Base-by-base conservation (phyloP, 768 basidiomycete genomes). In the Hygrocybe punicea region DNA sequence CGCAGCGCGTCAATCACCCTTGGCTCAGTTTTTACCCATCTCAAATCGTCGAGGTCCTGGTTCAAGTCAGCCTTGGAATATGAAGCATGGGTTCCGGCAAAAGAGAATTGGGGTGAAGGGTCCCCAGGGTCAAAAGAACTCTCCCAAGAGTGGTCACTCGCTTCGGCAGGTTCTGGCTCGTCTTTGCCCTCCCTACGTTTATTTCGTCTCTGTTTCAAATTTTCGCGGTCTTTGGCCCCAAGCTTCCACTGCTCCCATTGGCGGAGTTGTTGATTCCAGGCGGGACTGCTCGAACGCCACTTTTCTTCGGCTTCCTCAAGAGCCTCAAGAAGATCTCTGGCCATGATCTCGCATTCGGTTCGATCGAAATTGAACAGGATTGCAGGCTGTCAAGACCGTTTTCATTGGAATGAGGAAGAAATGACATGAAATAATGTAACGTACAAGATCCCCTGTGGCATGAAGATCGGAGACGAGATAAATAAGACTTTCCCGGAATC, bases 281-380 rank as follows among this genome's bases (percentile, higher is more conserved):
- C 74, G 0, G 74, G 68, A 57, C 70, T 81, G 2, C 62, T 67
- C 4, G 61, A 55, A 1, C 80, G 76, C 85, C 85, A 89, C 25
- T 67, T 44, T 19, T 58, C 42, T 66, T 89, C 87, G 5, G 79
- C 74, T 1, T 24, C 45, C 53, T 73, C 60, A 13, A 88, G 73
- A 0, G 57, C 63, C 2, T 55, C 14, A 1, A 73, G 17, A 21
- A 89, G 66, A 11, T 58, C 56, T 19, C 63, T 36, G 0, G 77
- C 82, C 72, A 86, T 76, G n/a, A 68, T 60, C 63, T 87, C 85
- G 65, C 86, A 87, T 17, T 74, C 72, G 2, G 71, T 66, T 17
- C 87, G 79, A 60, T 87, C 84, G 62, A 89, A 86, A 53, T 75
- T 79, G 72, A 89, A 89, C 19, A 89, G 67, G 11, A 89, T 79